A percentile compares a stretch with the other conserved stretches of the same genome.
Evolutionary conservation across 805 yeast genomes (phyloP).

Genomic region (Phaffomyces opuntiae): DNA sequence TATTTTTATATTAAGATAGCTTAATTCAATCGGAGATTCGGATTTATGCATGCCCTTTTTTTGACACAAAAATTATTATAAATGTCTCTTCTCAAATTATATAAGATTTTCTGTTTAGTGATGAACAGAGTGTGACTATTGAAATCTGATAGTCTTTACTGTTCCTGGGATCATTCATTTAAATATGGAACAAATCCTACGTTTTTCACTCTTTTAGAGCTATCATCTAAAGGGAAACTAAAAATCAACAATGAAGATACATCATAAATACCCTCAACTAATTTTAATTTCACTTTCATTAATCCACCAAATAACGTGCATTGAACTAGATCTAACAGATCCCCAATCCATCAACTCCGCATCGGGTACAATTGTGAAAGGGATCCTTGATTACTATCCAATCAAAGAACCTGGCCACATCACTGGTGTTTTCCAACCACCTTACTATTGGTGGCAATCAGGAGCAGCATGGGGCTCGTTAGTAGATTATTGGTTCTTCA

Average conservation of each 20-base stretch:
- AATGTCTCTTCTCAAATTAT: too few relatives aligned
- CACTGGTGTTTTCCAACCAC: conserved; percentile 79
- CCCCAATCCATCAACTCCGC: conserved; percentile 34
- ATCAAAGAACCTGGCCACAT: conserved; percentile 67
- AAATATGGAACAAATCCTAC: too few relatives aligned
- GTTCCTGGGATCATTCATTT: too few relatives aligned
- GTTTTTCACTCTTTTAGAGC: too few relatives aligned
- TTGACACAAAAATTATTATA: too few relatives aligned
- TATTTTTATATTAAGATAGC: too few relatives aligned
- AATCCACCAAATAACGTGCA: neutral
- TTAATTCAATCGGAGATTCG: too few relatives aligned
- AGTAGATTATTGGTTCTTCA: conserved; percentile 68
- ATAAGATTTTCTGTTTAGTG: too few relatives aligned
- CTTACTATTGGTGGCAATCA: conserved; percentile 99
- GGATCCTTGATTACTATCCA: conserved; percentile 76
- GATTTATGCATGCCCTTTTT: too few relatives aligned
- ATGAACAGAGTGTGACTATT: too few relatives aligned
- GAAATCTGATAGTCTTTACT: too few relatives aligned
- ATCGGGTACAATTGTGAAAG: conserved; percentile 54
- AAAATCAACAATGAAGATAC: neutral
- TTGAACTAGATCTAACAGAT: conserved; percentile 1
- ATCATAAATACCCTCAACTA: neutral
- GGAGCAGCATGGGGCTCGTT: conserved; percentile 92
- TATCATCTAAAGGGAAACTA: too few relatives aligned
- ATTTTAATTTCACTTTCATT: neutral